Conservation (phyloP, 2,329 filamentous ascomycete species). For the Botrytis cinerea region DNA sequence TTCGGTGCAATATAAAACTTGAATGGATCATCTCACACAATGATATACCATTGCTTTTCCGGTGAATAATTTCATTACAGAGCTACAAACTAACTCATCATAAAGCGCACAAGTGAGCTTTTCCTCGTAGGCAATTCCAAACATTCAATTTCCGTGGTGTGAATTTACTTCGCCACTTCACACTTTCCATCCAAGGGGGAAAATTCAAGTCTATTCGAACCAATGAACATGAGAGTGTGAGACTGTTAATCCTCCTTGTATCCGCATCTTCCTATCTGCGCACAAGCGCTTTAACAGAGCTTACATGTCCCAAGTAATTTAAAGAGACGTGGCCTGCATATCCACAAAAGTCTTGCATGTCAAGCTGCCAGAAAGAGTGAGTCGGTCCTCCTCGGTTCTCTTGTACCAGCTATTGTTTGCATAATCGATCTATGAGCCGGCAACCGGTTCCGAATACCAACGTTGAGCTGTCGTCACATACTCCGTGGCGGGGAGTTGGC, state of each 20-base stretch:
- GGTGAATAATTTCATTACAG: neutral
- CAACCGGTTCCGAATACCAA: neutral
- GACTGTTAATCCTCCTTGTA: neutral
- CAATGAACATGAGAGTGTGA: neutral
- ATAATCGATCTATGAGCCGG: neutral
- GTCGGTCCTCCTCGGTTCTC: neutral
- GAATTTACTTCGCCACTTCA: neutral
- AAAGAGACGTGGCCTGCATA: neutral
- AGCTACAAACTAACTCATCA: neutral
- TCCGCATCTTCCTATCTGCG: neutral
- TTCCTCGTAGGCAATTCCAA: neutral
- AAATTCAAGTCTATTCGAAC: neutral
- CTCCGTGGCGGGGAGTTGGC: neutral
- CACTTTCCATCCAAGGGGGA: too few relatives aligned
- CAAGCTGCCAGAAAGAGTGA: neutral
- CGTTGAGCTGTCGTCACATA: neutral
- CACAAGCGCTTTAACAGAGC: neutral
- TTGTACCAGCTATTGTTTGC: constrained; percentile 3
- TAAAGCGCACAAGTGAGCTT: neutral
- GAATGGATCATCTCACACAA: neutral
- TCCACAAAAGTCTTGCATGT: neutral
- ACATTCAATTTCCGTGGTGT: neutral
- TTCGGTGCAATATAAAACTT: neutral
- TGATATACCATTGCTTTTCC: too few relatives aligned
- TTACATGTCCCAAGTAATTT: neutral